Evolutionary conservation across 2,329 filamentous ascomycete species (phyloP).

Genomic region (Fusarium keratoplasticum): DNA sequence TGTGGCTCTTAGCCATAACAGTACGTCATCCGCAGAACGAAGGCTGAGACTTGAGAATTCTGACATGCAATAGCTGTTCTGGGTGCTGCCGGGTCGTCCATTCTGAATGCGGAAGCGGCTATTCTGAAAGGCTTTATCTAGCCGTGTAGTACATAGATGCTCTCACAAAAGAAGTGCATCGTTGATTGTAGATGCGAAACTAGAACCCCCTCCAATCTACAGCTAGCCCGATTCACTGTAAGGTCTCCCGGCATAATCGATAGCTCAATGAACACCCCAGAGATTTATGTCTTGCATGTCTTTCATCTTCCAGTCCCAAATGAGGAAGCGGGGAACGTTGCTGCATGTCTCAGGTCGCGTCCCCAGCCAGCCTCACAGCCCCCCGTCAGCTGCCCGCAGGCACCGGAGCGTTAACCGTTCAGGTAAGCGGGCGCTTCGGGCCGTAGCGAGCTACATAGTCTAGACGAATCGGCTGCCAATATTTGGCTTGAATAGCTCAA

Average conservation of each 20-base stretch:
- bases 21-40: constrained; percentile 53
- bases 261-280: not conserved
- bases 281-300: not conserved
- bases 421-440: not conserved
- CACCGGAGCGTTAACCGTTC: not conserved
- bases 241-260: not conserved
- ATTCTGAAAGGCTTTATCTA: constrained; percentile 88
- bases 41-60: not conserved
- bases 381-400: not conserved
- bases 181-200: not conserved
- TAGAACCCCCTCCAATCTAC: not conserved
- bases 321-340: not conserved
- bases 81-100: constrained; percentile 92
- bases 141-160: not conserved
- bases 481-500: not conserved
- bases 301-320: not conserved
- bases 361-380: not conserved
- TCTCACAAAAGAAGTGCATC: not conserved
- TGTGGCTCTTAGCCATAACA: constrained; percentile 87
- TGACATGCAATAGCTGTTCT: constrained; percentile 74
- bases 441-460: not conserved
- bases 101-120: constrained; percentile 92
- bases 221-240: not conserved
- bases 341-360: not conserved
- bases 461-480: not conserved